phyloP scores from a whole-genome alignment of 768 basidiomycete species.

The Melanogaster broomeanus region DNA sequence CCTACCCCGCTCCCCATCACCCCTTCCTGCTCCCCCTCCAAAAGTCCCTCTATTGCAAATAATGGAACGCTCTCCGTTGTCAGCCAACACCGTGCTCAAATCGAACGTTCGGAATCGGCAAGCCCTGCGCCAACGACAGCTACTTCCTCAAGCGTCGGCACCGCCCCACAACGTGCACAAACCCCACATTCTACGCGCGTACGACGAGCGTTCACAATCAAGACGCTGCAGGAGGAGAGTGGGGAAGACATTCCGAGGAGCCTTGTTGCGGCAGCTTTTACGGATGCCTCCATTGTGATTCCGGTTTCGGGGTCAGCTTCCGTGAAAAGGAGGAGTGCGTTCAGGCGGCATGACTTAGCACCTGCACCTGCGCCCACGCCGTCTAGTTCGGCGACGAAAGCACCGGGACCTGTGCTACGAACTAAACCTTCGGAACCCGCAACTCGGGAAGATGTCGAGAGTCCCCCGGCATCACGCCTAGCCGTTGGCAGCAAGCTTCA shows the following conservation, averaged over 20 bases:
- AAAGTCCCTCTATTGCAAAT: constrained; percentile 64
- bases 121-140: constrained; percentile 18
- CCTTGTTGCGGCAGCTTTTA: constrained; percentile 13
- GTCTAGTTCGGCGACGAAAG: constrained; percentile 12
- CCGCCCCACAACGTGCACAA: constrained; percentile 28
- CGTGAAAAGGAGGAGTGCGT: constrained; percentile 22
- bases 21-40: constrained; percentile 29
- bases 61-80: constrained; percentile 65
- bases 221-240: constrained; percentile 20
- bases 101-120: constrained; percentile 38
- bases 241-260: background rate
- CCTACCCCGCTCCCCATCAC: constrained; percentile 22
- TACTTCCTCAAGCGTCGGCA: constrained; percentile 22
- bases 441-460: constrained; percentile 18
- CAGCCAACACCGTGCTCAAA: constrained; percentile 63
- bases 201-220: constrained; percentile 23
- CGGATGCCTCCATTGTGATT: constrained; percentile 25
- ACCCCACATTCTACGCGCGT: constrained; percentile 8
- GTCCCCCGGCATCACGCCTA: constrained; percentile 10
- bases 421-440: constrained; percentile 22
- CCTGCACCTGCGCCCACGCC: constrained; percentile 5
- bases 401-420: constrained; percentile 5
- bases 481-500: constrained; percentile 12
- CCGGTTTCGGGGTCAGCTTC: constrained; percentile 21
- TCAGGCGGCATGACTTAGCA: constrained; percentile 6